Percentiles rank a stretch among this genome's conserved stretches.
Conservation (phyloP, 305 asterid species). For the Solanum hybrid region DNA sequence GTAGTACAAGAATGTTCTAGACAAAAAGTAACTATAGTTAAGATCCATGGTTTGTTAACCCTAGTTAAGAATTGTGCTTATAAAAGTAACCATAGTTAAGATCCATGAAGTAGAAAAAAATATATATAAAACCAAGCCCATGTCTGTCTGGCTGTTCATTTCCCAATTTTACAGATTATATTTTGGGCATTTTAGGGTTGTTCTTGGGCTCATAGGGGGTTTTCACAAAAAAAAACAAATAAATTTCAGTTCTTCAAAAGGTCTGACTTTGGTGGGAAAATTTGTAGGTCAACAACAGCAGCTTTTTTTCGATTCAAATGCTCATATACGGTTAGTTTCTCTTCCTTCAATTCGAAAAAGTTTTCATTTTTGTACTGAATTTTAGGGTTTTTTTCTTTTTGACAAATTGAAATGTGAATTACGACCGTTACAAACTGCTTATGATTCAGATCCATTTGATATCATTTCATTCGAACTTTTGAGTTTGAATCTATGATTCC, state of each 20-base stretch:
- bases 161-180: constrained; percentile 3
- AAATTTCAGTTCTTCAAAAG: background rate
- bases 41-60: background rate
- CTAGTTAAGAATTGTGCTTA: background rate
- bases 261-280: constrained; percentile 9
- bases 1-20: background rate
- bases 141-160: constrained; percentile 13
- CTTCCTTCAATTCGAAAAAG: background rate
- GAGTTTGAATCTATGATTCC: background rate
- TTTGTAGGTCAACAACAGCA: constrained; percentile 5
- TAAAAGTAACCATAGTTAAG: constrained; percentile 38
- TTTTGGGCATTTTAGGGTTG: constrained; percentile 5
- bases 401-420: background rate
- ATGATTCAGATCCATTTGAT: constrained; percentile 2
- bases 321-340: background rate
- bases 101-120: constrained; percentile 3
- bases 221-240: background rate
- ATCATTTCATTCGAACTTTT: background rate
- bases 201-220: background rate
- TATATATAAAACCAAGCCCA: constrained; percentile 11
- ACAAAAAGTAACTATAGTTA: constrained; percentile 3
- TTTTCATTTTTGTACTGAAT: background rate
- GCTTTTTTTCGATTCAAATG: constrained; percentile 1
- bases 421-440: background rate
- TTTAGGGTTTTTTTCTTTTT: background rate